A percentile compares a stretch with the other conserved stretches of the same genome.
Conservation (phyloP, 2,329 filamentous ascomycete genomes). For the Phialophora expanda region DNA sequence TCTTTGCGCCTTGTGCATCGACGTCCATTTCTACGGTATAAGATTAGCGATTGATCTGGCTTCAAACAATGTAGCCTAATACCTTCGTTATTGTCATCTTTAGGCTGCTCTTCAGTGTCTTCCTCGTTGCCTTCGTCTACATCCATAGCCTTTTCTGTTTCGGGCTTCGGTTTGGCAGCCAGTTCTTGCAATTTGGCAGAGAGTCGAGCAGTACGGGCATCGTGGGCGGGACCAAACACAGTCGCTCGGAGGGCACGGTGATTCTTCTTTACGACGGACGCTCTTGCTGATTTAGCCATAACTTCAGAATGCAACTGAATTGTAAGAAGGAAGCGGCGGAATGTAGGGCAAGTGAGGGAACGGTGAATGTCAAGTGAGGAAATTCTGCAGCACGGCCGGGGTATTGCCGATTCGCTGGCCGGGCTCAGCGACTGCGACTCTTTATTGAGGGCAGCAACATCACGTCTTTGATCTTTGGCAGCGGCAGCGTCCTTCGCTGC, state of each 20-base stretch:
- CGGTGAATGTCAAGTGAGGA: neutral
- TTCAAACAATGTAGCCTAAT: neutral
- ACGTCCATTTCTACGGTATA: slow-evolving; percentile 32
- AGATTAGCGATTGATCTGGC: neutral
- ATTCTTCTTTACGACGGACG: slow-evolving; percentile 81
- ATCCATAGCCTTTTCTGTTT: slow-evolving; percentile 43
- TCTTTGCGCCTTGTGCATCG: slow-evolving; percentile 28
- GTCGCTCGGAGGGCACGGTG: slow-evolving; percentile 77
- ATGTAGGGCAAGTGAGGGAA: neutral
- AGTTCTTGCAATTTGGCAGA: slow-evolving; percentile 84
- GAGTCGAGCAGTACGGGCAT: slow-evolving; percentile 78
- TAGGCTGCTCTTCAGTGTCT: slow-evolving; percentile 53
- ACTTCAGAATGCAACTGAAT: slow-evolving; percentile 38
- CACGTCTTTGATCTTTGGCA: neutral
- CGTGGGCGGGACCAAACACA: slow-evolving; percentile 83
- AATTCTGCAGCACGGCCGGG: slow-evolving; percentile 9
- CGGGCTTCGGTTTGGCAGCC: slow-evolving; percentile 74
- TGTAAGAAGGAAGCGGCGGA: neutral
- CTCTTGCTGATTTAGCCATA: slow-evolving; percentile 88
- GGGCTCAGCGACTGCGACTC: slow-evolving; percentile 12
- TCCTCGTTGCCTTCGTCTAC: slow-evolving; percentile 51
- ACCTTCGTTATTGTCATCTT: slow-evolving; percentile 44
- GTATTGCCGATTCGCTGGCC: slow-evolving; percentile 16
- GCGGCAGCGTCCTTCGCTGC: neutral
- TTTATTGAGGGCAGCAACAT: slow-evolving; percentile 16